phyloP scores from a whole-genome alignment of 306 rosid species.

The Amphicarpaea edgeworthii region DNA sequence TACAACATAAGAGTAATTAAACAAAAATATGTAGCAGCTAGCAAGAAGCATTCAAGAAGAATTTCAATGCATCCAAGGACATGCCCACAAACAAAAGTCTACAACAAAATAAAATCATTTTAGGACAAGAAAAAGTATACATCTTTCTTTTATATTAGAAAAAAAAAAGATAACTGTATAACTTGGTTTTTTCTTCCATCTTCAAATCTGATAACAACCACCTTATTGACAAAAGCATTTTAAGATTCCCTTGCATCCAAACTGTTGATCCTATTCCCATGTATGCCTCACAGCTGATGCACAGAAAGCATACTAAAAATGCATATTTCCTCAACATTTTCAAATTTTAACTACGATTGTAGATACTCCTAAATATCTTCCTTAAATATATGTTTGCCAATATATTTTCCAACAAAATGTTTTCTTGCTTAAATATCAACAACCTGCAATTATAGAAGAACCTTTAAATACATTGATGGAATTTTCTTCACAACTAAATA shows the following conservation, averaged over 20 bases:
- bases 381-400: neutral
- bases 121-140: neutral
- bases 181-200: conserved; percentile 4
- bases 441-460: neutral
- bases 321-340: neutral
- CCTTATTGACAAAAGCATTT: conserved; percentile 1
- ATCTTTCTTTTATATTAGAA: neutral
- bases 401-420: neutral
- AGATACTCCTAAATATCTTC: neutral
- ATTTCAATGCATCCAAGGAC: conserved; percentile 29
- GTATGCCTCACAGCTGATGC: conserved; percentile 1
- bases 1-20: conserved; percentile 21
- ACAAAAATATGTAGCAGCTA: conserved; percentile 22
- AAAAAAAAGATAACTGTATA: neutral
- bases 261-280: neutral
- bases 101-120: neutral
- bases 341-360: neutral
- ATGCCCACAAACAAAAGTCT: conserved; percentile 1
- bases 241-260: neutral
- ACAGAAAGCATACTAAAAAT: neutral
- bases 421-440: neutral
- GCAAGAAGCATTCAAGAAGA: conserved; percentile 30
- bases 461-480: neutral
- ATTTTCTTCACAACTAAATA: neutral
- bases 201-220: conserved; percentile 8